A percentile compares a stretch with the other conserved stretches of the same genome.
These are phyloP conservation scores for Kitagawia praeruptora DNA, from an alignment of 129 eudicot species.

Conservation along the genomic window DNA sequence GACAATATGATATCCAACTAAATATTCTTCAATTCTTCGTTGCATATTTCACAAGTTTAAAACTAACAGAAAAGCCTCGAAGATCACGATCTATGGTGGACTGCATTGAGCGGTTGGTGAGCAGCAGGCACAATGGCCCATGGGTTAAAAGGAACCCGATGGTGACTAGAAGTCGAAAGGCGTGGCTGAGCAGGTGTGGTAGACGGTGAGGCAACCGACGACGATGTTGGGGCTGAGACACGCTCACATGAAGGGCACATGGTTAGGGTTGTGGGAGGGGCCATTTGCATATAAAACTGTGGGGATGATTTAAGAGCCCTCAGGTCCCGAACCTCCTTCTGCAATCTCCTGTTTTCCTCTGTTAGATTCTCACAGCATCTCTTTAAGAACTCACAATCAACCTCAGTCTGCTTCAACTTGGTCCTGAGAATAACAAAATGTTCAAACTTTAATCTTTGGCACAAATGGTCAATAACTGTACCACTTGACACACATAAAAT, in stretches of 20 bases:
- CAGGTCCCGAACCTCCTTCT: slow-evolving; percentile 81
- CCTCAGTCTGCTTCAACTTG: slow-evolving; percentile 88
- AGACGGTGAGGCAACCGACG: slow-evolving; percentile 20
- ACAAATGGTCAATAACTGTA: background rate
- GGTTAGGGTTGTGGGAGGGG: slow-evolving; percentile 90
- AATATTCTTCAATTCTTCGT: background rate
- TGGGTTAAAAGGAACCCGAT: slow-evolving; percentile 34
- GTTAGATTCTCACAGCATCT: slow-evolving; percentile 82
- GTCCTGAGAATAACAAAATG: slow-evolving; percentile 39
- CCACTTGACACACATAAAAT: background rate
- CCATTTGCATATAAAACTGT: slow-evolving; percentile 93
- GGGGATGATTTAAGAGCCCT: slow-evolving; percentile 81
- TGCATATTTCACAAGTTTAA: background rate
- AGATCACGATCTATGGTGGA: slow-evolving; percentile 21
- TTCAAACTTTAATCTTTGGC: background rate
- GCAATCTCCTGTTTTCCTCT: slow-evolving; percentile 79
- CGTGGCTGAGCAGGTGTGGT: slow-evolving; percentile 12
- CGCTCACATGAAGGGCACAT: slow-evolving; percentile 99
- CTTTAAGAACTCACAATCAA: slow-evolving; percentile 83
- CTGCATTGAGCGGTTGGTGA: slow-evolving; percentile 26
- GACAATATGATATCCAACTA: background rate
- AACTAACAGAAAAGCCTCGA: slow-evolving; percentile 4
- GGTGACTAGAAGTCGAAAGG: slow-evolving; percentile 24
- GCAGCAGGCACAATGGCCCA: slow-evolving; percentile 38
- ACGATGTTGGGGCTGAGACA: slow-evolving; percentile 47